phyloP scores from a whole-genome alignment of 352 stramenopile species.

The Phytophthora pini region DNA sequence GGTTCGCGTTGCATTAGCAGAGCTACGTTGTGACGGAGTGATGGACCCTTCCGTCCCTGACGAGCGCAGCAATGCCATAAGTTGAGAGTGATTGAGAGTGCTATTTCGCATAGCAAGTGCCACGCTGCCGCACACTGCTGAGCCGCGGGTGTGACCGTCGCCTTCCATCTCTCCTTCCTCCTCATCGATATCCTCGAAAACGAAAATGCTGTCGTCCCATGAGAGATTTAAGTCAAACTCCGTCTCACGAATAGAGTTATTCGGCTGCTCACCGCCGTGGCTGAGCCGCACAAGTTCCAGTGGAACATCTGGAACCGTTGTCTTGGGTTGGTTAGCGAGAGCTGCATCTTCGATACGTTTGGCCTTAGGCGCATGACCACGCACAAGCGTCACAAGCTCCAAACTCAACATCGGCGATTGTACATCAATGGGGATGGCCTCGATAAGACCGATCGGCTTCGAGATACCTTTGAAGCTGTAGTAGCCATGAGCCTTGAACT shows the following conservation, averaged over 20 bases:
- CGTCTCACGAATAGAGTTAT: conserved; percentile 87
- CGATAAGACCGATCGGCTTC: conserved; percentile 76
- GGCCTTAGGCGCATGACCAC: conserved; percentile 55
- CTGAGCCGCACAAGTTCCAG: conserved; percentile 66
- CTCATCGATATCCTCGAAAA: conserved; percentile 72
- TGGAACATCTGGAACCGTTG: conserved; percentile 54
- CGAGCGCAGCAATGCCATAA: conserved; percentile 61
- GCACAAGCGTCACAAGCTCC: conserved; percentile 42
- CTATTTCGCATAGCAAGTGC: conserved; percentile 56
- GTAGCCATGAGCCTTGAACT: conserved; percentile 87
- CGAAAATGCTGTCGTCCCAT: conserved; percentile 78
- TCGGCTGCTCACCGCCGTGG: conserved; percentile 65
- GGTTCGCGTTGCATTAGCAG: conserved; percentile 39
- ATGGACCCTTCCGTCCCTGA: conserved; percentile 41
- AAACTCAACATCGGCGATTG: conserved; percentile 53
- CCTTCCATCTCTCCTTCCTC: conserved; percentile 50
- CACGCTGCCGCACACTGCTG: conserved; percentile 48
- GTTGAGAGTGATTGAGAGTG: conserved; percentile 66
- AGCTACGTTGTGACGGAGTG: conserved; percentile 29
- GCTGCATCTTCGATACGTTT: conserved; percentile 69
- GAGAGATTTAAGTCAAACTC: conserved; percentile 74
- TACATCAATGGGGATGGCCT: conserved; percentile 78
- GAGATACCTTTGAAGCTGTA: conserved; percentile 91
- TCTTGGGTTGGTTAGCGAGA: conserved; percentile 55
- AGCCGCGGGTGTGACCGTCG: conserved; percentile 31